phyloP scores from a whole-genome alignment of 306 rosid species.

The Herpetospermum pedunculosum region DNA sequence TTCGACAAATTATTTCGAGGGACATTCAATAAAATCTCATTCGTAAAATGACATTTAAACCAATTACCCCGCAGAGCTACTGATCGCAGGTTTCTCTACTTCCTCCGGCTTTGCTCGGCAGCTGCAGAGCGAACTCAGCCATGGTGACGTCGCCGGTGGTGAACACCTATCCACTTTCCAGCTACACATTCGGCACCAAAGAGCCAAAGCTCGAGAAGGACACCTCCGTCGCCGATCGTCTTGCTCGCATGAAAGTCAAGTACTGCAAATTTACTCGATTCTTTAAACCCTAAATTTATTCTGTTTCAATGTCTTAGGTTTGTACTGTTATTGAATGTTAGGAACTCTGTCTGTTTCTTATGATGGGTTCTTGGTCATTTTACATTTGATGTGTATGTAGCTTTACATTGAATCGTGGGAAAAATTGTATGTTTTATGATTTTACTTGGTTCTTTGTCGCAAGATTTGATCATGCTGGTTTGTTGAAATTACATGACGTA shows the following conservation, averaged over 20 bases:
- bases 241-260: constrained; percentile 99
- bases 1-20: background rate
- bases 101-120: background rate
- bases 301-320: background rate
- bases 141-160: constrained; percentile 82
- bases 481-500: background rate
- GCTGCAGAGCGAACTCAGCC: constrained; percentile 9
- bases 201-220: constrained; percentile 99
- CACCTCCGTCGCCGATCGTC: constrained; percentile 99
- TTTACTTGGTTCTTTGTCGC: background rate
- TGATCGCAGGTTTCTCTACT: background rate
- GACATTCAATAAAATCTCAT: background rate
- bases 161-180: constrained; percentile 86
- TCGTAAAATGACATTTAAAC: background rate
- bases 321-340: background rate
- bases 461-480: background rate
- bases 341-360: background rate
- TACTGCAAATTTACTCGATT: background rate
- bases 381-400: background rate
- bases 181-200: constrained; percentile 98
- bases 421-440: background rate
- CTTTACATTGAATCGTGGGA: background rate
- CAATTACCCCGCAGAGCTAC: background rate
- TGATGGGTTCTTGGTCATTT: background rate
- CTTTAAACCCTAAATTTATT: background rate